Conservation (phyloP, 139 green algal genomes). For the Chlamydomonas eustigma region DNA sequence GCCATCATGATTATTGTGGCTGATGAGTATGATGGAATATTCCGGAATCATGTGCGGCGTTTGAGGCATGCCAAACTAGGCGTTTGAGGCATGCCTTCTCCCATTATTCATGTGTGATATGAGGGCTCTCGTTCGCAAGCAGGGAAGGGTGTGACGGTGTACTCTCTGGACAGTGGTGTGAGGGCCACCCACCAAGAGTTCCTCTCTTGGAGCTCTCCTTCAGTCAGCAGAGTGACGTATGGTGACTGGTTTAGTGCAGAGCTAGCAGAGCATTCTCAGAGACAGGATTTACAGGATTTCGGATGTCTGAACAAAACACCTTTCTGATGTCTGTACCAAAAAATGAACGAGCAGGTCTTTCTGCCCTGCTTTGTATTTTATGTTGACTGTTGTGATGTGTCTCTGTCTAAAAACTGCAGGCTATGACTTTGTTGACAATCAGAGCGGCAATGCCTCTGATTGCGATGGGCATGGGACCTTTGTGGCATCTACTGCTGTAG, state of each 20-base stretch:
- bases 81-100: no score
- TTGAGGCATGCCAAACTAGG: no score
- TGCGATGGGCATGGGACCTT: slow-evolving; percentile 12
- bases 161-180: slow-evolving; percentile 4
- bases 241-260: slow-evolving; percentile 1
- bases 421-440: neutral
- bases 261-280: no score
- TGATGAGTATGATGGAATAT: no score
- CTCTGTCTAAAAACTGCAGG: no score
- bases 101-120: no score
- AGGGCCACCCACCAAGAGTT: slow-evolving; percentile 6
- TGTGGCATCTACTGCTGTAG: neutral
- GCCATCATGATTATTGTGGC: no score
- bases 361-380: no score
- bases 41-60: no score
- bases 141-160: slow-evolving; percentile 4
- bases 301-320: neutral
- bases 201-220: neutral
- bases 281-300: no score
- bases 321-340: neutral
- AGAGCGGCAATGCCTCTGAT: slow-evolving; percentile 1
- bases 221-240: neutral
- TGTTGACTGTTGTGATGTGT: no score
- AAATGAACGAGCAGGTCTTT: no score
- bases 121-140: neutral